These are phyloP conservation scores for Phoma sp. DNA, from an alignment of 2,329 filamentous ascomycete genomes.

Conservation along the genomic window DNA sequence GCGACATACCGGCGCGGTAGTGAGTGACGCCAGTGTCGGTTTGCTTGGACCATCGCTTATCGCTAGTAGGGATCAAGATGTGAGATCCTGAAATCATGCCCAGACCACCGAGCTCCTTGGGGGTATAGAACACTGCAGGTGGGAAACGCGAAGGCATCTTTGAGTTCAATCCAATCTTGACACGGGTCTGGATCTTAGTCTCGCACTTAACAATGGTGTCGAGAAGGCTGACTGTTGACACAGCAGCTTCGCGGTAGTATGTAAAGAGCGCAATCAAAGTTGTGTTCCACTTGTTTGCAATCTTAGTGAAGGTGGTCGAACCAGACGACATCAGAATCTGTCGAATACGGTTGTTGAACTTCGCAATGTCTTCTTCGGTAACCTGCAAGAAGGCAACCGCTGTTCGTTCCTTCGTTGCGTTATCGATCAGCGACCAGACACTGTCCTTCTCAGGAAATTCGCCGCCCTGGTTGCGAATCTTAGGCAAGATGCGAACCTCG, in stretches of 20 bases:
- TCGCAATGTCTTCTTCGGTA: constrained; percentile 95
- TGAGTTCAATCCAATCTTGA: constrained; percentile 98
- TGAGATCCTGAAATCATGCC: constrained; percentile 99
- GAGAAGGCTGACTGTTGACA: constrained; percentile 89
- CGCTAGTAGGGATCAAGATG: constrained; percentile 94
- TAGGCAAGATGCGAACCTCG: constrained; percentile 93
- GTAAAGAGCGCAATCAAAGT: constrained; percentile 96
- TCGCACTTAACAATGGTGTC: constrained; percentile 99
- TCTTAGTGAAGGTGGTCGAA: constrained; percentile 99
- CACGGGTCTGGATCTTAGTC: constrained; percentile 98
- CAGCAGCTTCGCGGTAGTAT: constrained; percentile 96
- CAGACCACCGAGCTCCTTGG: constrained; percentile 93
- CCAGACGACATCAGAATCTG: constrained; percentile 99
- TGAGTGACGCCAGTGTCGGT: constrained; percentile 97
- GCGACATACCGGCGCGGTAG: constrained; percentile 96
- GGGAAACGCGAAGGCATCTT: constrained; percentile 99
- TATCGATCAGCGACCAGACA: constrained; percentile 97
- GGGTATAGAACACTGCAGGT: constrained; percentile 97
- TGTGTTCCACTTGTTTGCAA: constrained; percentile 99
- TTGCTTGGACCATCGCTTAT: constrained; percentile 98
- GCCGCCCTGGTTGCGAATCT: constrained; percentile 92
- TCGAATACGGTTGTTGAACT: constrained; percentile 98
- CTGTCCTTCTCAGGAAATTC: constrained; percentile 98
- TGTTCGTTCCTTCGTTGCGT: constrained; percentile 94
- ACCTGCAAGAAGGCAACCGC: constrained; percentile 98